A percentile compares a stretch with the other conserved stretches of the same genome.
Conservation (phyloP, 2,329 filamentous ascomycete genomes). For the Colletotrichum kahawae region DNA sequence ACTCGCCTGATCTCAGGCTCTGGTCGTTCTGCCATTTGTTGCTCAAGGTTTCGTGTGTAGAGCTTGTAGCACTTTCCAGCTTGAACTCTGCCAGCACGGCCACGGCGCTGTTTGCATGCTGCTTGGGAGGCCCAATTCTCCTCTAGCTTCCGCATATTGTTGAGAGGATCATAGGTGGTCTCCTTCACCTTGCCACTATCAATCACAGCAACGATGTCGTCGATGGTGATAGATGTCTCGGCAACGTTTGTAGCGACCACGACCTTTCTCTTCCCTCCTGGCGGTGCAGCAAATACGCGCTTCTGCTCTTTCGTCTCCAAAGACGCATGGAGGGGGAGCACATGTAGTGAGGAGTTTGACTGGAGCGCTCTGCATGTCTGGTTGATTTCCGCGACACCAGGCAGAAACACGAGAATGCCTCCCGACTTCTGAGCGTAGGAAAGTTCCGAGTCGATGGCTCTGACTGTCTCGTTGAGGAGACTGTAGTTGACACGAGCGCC, state of each 20-base stretch:
- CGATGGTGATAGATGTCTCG: slow-evolving; percentile 98
- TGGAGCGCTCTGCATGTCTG: slow-evolving; percentile 74
- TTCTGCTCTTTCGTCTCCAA: slow-evolving; percentile 88
- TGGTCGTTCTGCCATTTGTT: slow-evolving; percentile 84
- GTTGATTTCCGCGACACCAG: slow-evolving; percentile 90
- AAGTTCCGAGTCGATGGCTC: slow-evolving; percentile 80
- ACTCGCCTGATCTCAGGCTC: slow-evolving; percentile 94
- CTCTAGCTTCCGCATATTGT: slow-evolving; percentile 91
- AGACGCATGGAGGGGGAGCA: slow-evolving; percentile 89
- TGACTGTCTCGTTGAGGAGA: slow-evolving; percentile 80
- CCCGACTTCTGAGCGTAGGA: slow-evolving; percentile 69
- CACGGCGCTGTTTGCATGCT: slow-evolving; percentile 91
- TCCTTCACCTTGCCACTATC: slow-evolving; percentile 97
- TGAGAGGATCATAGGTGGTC: slow-evolving; percentile 89
- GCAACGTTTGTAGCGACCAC: slow-evolving; percentile 96
- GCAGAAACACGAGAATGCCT: slow-evolving; percentile 93
- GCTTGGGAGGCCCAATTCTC: slow-evolving; percentile 96
- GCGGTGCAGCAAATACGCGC: slow-evolving; percentile 79
- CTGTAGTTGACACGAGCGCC: slow-evolving; percentile 92
- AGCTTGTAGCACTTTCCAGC: slow-evolving; percentile 95
- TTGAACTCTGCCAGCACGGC: slow-evolving; percentile 90
- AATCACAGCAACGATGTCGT: slow-evolving; percentile 95
- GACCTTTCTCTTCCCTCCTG: slow-evolving; percentile 84
- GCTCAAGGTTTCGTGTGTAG: slow-evolving; percentile 85
- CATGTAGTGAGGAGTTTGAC: slow-evolving; percentile 68